phyloP scores from a whole-genome alignment of 257 asterid species.

The Asclepias syriaca region DNA sequence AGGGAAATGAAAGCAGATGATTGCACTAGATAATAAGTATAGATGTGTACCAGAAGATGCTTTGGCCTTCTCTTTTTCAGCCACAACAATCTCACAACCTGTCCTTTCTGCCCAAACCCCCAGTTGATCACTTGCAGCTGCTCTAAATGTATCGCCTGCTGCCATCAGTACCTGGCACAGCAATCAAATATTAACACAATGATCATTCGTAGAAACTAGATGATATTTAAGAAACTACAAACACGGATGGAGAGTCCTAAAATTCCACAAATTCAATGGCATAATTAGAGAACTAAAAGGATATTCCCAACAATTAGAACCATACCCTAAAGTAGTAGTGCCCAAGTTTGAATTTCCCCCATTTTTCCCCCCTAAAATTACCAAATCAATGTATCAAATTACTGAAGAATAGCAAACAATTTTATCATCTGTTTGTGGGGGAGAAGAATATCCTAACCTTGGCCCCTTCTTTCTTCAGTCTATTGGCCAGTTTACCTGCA shows the following conservation, averaged over 20 bases:
- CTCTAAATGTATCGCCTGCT: constrained; percentile 98
- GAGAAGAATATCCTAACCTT: constrained; percentile 44
- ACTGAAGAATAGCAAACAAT: neutral
- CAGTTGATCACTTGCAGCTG: constrained; percentile 94
- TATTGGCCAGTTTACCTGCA: constrained; percentile 89
- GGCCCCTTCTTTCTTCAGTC: constrained; percentile 86
- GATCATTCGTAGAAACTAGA: neutral
- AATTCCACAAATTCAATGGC: neutral
- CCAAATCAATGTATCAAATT: neutral
- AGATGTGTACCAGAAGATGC: constrained; percentile 71
- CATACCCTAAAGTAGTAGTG: neutral
- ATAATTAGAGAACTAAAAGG: neutral
- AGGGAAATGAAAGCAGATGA: constrained; percentile 4
- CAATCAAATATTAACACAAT: neutral
- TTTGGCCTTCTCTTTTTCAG: constrained; percentile 76
- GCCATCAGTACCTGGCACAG: constrained; percentile 70
- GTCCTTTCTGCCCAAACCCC: constrained; percentile 98
- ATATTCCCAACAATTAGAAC: neutral
- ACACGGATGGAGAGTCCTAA: neutral
- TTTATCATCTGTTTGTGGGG: neutral
- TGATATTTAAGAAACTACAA: neutral
- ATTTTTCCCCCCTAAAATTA: neutral
- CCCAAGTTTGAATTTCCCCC: neutral
- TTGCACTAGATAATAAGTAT: constrained; percentile 1
- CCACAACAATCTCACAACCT: constrained; percentile 85